Evolutionary conservation across 78 protist genomes (phyloP), one percentile per base, ranked within the genome.

Genomic region (Emiliania huxleyi): DNA sequence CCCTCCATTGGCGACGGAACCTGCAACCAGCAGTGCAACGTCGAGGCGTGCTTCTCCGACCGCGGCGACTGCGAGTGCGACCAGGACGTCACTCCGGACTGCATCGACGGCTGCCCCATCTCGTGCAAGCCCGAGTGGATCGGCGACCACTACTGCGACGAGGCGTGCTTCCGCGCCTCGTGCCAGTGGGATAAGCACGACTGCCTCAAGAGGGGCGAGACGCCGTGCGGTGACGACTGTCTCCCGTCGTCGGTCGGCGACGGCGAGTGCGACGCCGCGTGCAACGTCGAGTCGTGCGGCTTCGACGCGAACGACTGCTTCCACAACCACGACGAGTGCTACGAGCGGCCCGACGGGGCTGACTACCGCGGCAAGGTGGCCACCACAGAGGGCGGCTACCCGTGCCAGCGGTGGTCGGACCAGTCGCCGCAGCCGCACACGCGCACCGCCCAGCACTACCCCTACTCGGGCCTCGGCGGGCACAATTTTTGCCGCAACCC

Each of bases 61-160:
- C 19, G n/a, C 15, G 87, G 87, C 87, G 87, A 77, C 46, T 77
- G 87, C 87, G 44, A 8, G 40, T 71, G 42, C 40, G 81, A 71
- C 42, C 35, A 43, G 23, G n/a, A 1, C 23, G 23, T 11, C 42
- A 1, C 25, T 2, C 62, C 62, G 15, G 62, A 15, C 62, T 8
- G 62, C 15, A 15, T 8, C 29, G 62, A 15, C 15, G 62, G 62
- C 8, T 52, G 62, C 62, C 62, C 8, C 62, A 15, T 52, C 40
- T 52, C 8, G 37, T 81, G 89, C 89, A 2, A 81, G 33, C 26
- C 52, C 6, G 33, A 1, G 38, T 81, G 89, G 89, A 44, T 81
- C 26, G 52, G 52, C 52, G 89, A 62, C 37, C 56, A 25, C 48
- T 81, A 81, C 52, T 81, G 89, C 38, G 89, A 81, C 56, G 56